A percentile compares a stretch with the other conserved stretches of the same genome.
phyloP scores from a whole-genome alignment of 306 rosid species.

The Datisca glomerata region DNA sequence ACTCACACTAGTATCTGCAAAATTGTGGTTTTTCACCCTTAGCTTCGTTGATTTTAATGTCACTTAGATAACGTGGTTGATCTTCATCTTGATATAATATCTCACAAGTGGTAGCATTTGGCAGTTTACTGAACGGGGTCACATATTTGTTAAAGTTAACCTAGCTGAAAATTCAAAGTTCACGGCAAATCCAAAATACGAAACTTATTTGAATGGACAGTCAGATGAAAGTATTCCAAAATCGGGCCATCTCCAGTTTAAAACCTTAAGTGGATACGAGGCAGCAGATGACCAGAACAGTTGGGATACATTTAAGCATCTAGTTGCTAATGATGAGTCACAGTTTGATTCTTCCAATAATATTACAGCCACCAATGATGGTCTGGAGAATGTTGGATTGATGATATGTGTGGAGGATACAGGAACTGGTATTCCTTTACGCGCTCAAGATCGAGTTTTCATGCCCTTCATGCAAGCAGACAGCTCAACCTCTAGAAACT shows the following conservation, averaged over 20 bases:
- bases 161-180: conserved; percentile 43
- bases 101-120: not conserved
- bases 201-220: conserved; percentile 41
- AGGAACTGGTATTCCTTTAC: conserved; percentile 87
- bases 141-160: conserved; percentile 81
- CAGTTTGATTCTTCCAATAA: conserved; percentile 33
- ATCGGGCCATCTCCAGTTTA: conserved; percentile 37
- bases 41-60: not conserved
- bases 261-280: conserved; percentile 78
- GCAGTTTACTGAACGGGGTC: conserved; percentile 98
- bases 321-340: conserved; percentile 50
- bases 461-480: conserved; percentile 97
- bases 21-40: too few species aligned
- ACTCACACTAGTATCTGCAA: too few species aligned
- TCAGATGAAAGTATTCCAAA: conserved; percentile 32
- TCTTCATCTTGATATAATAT: not conserved
- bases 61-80: not conserved
- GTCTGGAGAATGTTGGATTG: conserved; percentile 54
- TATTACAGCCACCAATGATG: conserved; percentile 19
- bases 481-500: conserved; percentile 91
- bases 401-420: conserved; percentile 93
- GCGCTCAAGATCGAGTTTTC: conserved; percentile 76
- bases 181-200: conserved; percentile 32
- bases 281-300: conserved; percentile 80
- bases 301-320: conserved; percentile 75